These are phyloP conservation scores for Acrocalymma vagum DNA, from an alignment of 2,329 filamentous ascomycete species.

Conservation along the genomic window DNA sequence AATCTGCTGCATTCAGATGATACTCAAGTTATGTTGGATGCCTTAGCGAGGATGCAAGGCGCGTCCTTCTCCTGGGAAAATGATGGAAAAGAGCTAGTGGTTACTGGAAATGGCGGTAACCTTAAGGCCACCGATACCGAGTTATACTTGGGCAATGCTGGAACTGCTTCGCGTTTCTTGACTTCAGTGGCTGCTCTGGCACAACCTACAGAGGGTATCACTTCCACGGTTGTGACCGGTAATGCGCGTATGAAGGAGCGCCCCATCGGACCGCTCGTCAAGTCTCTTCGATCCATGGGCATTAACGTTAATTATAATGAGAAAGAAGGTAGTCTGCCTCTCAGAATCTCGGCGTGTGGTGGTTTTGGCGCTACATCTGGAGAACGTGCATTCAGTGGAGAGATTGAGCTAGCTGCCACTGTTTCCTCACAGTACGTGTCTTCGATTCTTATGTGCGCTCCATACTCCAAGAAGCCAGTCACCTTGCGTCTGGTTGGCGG, in stretches of 20 bases:
- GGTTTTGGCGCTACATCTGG: conserved; percentile 75
- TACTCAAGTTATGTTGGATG: conserved; percentile 95
- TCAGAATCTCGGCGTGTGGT: conserved; percentile 75
- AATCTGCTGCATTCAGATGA: conserved; percentile 97
- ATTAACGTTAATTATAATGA: conserved; percentile 88
- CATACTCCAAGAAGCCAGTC: conserved; percentile 93
- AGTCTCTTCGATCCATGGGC: conserved; percentile 86
- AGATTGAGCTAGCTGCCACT: conserved; percentile 91
- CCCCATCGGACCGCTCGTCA: conserved; percentile 91
- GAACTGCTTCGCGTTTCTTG: conserved; percentile 93
- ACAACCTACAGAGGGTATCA: conserved; percentile 66
- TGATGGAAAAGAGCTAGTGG: conserved; percentile 87
- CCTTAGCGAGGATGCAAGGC: conserved; percentile 83
- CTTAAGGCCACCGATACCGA: conserved; percentile 78
- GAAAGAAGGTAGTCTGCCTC: conserved; percentile 81
- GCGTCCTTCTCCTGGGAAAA: conserved; percentile 95
- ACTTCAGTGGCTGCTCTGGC: conserved; percentile 91
- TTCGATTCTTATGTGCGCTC: conserved; percentile 94
- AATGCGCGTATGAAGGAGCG: conserved; percentile 96
- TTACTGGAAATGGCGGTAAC: conserved; percentile 89
- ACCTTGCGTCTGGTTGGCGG: conserved; percentile 91
- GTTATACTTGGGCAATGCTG: conserved; percentile 94
- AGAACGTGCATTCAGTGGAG: conserved; percentile 66
- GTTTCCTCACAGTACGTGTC: conserved; percentile 99
- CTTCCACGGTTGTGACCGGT: conserved; percentile 84